These are phyloP conservation scores for Warburgia ugandensis DNA, from an alignment of 164 flowering plant species.

Conservation along the genomic window DNA sequence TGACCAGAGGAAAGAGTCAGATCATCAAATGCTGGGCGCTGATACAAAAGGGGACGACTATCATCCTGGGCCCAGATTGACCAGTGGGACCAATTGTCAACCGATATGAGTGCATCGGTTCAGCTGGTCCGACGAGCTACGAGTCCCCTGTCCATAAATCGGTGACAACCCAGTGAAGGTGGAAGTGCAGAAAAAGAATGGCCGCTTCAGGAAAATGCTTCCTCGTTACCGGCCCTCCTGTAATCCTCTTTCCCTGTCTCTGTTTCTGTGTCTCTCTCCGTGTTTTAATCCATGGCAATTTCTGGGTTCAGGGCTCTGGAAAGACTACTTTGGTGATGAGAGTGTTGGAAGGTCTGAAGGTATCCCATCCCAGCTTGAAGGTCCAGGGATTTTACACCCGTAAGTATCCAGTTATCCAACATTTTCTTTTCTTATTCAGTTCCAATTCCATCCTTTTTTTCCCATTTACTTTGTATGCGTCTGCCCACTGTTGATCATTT, in stretches of 20 bases:
- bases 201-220: conserved; percentile 9
- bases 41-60: no score
- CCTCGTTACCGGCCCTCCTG: conserved; percentile 11
- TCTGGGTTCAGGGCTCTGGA: conserved; percentile 55
- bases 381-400: conserved; percentile 78
- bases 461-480: not conserved
- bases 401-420: conserved; percentile 15
- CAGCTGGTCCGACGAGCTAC: not conserved
- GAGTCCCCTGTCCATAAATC: not conserved
- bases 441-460: not conserved
- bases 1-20: no score
- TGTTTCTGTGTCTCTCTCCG: no score
- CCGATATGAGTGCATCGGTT: no score
- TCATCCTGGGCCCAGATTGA: no score
- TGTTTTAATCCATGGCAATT: not conserved
- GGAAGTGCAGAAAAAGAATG: conserved; percentile 1
- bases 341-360: conserved; percentile 47
- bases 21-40: no score
- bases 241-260: not conserved
- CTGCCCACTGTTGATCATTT: no score
- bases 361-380: conserved; percentile 52
- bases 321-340: conserved; percentile 65
- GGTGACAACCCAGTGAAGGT: no score
- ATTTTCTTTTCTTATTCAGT: not conserved
- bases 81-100: no score